Conservation (phyloP, 345 rosid species). For the Erucastrum elatum region DNA sequence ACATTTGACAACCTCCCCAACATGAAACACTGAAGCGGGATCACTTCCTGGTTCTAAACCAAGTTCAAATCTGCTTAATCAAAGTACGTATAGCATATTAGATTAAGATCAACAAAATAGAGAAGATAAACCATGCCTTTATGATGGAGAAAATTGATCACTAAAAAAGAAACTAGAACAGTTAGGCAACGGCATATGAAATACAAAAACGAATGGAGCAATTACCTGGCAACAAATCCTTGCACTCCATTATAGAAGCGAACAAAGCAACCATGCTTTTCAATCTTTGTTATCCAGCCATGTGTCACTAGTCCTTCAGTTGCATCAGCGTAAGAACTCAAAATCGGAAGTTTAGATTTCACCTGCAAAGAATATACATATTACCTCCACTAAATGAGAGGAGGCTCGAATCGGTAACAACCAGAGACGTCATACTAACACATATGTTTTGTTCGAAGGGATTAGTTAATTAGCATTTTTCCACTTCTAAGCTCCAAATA, state of each 20-base stretch:
- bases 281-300: constrained; percentile 98
- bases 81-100: constrained; percentile 31
- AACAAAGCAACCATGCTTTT: constrained; percentile 91
- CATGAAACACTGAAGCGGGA: constrained; percentile 69
- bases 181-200: constrained; percentile 9
- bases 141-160: not conserved
- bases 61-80: constrained; percentile 73
- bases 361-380: constrained; percentile 56
- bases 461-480: not conserved
- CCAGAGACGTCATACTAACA: constrained; percentile 9
- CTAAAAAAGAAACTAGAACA: constrained; percentile 3
- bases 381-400: constrained; percentile 19
- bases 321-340: constrained; percentile 87
- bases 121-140: not conserved
- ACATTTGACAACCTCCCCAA: constrained; percentile 97
- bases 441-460: not conserved
- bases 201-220: constrained; percentile 25
- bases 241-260: constrained; percentile 97
- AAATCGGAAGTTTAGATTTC: constrained; percentile 79
- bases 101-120: constrained; percentile 21
- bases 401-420: constrained; percentile 7
- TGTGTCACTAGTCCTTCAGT: constrained; percentile 76
- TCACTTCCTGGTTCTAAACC: constrained; percentile 78
- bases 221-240: constrained; percentile 86
- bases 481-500: not conserved